Evolutionary conservation across 192 early-diverging fungal genomes (phyloP).

Genomic region (Endogone sp.): DNA sequence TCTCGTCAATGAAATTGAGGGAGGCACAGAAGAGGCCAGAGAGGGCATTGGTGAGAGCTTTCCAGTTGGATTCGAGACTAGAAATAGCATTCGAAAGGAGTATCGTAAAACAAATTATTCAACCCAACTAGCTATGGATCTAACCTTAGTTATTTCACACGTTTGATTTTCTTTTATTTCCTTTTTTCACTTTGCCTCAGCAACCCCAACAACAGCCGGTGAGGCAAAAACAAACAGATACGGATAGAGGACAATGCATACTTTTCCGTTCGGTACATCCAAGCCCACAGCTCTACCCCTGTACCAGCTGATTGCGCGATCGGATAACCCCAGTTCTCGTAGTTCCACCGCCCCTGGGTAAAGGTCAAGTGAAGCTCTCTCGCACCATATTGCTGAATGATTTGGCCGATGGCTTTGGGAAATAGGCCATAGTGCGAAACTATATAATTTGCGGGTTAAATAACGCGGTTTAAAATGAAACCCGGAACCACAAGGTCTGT

Average conservation of each 20-base stretch:
- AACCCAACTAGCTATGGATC: too few species aligned
- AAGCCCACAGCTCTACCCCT: conserved; percentile 75
- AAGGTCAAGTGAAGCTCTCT: conserved; percentile 82
- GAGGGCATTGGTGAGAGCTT: conserved; percentile 82
- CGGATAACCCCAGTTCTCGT: conserved; percentile 71
- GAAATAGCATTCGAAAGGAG: not conserved
- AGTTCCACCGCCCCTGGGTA: conserved; percentile 88
- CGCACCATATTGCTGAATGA: conserved; percentile 70
- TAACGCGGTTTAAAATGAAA: conserved; percentile 4
- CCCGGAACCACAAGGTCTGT: conserved; percentile 4
- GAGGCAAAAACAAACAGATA: too few species aligned
- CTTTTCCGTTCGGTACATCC: conserved; percentile 40
- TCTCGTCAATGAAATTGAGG: conserved; percentile 86
- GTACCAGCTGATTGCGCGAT: conserved; percentile 55
- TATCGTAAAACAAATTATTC: too few species aligned
- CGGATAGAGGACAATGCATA: too few species aligned
- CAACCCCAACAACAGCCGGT: too few species aligned
- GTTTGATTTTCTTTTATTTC: too few species aligned
- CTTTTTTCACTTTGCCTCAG: too few species aligned
- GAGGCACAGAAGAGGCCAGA: conserved; percentile 96
- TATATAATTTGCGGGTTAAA: conserved; percentile 3
- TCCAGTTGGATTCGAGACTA: conserved; percentile 77
- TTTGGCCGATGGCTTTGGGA: conserved; percentile 81
- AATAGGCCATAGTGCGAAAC: conserved; percentile 76
- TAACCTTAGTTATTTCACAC: too few species aligned